Evolutionary conservation across 2,329 filamentous ascomycete genomes (phyloP).

Genomic region (Claviceps arundinis): DNA sequence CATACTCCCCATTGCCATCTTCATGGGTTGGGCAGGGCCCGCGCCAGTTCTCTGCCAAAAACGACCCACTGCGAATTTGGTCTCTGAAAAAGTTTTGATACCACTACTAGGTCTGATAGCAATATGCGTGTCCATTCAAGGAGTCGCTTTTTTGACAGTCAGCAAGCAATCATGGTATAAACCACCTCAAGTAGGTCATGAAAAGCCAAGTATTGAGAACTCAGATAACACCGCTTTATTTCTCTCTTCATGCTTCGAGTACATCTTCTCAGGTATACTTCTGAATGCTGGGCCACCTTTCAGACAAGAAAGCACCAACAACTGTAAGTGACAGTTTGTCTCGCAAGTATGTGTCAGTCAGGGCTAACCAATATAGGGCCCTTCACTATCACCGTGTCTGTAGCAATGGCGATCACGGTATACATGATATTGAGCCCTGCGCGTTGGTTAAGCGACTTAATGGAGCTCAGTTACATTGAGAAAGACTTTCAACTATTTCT

Average conservation of each 20-base stretch:
- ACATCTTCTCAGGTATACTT: slow-evolving; percentile 80
- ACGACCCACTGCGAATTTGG: slow-evolving; percentile 79
- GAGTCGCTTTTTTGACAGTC: slow-evolving; percentile 60
- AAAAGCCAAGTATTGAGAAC: slow-evolving; percentile 78
- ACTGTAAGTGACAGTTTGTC: slow-evolving; percentile 47
- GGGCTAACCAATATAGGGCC: slow-evolving; percentile 43
- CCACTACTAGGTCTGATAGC: slow-evolving; percentile 81
- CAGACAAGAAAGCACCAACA: slow-evolving; percentile 63
- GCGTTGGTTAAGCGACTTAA: slow-evolving; percentile 53
- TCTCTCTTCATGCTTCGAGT: slow-evolving; percentile 83
- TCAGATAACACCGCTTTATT: slow-evolving; percentile 91
- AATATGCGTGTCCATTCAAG: slow-evolving; percentile 67
- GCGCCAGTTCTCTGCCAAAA: slow-evolving; percentile 67
- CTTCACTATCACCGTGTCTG: slow-evolving; percentile 64
- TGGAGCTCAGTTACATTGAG: slow-evolving; percentile 76
- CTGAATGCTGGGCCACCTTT: slow-evolving; percentile 88
- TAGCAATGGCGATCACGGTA: slow-evolving; percentile 51
- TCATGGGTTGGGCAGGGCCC: slow-evolving; percentile 96
- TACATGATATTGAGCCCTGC: slow-evolving; percentile 75
- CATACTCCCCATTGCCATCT: slow-evolving; percentile 91
- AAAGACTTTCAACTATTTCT: slow-evolving; percentile 60
- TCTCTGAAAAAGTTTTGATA: slow-evolving; percentile 81
- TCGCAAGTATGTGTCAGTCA: not conserved
- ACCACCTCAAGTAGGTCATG: slow-evolving; percentile 60
- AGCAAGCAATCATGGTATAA: slow-evolving; percentile 74